Base-by-base conservation (phyloP, 2,329 filamentous ascomycete species). In the Diplodia sapinea region DNA sequence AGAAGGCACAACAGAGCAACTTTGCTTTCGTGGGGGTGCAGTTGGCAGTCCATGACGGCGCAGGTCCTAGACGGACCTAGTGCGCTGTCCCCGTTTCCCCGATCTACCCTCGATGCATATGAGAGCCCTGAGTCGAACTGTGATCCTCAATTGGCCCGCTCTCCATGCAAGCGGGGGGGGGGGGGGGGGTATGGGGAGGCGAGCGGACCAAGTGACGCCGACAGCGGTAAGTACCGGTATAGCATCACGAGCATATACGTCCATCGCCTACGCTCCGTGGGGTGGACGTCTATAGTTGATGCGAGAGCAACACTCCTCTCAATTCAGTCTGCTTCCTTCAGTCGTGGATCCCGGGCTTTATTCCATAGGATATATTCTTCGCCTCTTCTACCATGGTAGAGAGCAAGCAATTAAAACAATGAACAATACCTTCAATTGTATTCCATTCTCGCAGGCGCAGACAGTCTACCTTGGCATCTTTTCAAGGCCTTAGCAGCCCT, bases 231-330 rank as follows among this genome's bases (percentile, higher is more conserved):
- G 59, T 63, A 26, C 59, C 59, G 29, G 43, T n/a, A 62, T 9
- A 51, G 59, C 59, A 63, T 63, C 69, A 71, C 70, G 70, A 69
- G 70, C 70, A 70, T 71, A 70, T 71, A 71, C 70, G 65, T 70
- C 55, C 66, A 49, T 40, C 66, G 65, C 61, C 49, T 63, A 50
- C 55, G 47, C 55, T 29, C 57, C 52, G 70, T 70, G 68, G 65
- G 68, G 68, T 65, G 55, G 49, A 70, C 56, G 70, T 66, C 70
- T 71, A 71, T 71, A 70, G 69, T 70, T 69, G 70, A 67, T 71
- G 69, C 69, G 26, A 71, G 57, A 70, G 29, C 66, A 66, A 67
- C 54, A 26, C 6, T 61, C 69, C 69, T 23, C 61, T 57, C 56
- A 70, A 70, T 69, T 70, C 52, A 67, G 68, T 69, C 66, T 61